Percentiles rank a stretch among this genome's conserved stretches.
Conservation (phyloP, 2,329 filamentous ascomycete genomes). For the Fusarium sp. region DNA sequence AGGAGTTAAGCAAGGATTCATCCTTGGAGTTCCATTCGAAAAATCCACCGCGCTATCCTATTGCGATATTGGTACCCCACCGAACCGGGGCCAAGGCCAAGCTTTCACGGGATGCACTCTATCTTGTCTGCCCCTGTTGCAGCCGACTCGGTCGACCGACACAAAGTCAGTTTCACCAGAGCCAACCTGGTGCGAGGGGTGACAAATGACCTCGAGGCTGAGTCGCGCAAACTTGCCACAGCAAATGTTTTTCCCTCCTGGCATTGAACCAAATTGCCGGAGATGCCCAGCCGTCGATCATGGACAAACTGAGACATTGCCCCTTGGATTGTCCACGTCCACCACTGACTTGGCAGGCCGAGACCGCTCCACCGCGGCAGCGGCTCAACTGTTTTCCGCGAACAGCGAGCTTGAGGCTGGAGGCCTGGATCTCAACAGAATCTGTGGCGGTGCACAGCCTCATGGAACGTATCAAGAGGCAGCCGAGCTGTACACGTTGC, state of each 20-base stretch:
- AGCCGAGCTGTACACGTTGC: not conserved
- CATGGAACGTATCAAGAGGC: not conserved
- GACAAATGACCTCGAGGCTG: slow-evolving; percentile 25
- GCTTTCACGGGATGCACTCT: slow-evolving; percentile 18
- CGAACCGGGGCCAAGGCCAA: slow-evolving; percentile 3
- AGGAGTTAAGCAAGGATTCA: not conserved
- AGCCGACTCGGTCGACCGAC: slow-evolving; percentile 1
- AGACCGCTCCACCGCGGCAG: slow-evolving; percentile 12
- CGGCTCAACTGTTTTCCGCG: slow-evolving; percentile 3
- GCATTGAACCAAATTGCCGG: slow-evolving; percentile 2
- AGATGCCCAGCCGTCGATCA: slow-evolving; percentile 19
- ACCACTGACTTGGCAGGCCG: slow-evolving; percentile 20
- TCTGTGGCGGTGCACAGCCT: slow-evolving; percentile 8
- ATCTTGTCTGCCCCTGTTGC: slow-evolving; percentile 5
- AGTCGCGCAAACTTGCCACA: not conserved
- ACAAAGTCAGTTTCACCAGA: slow-evolving; percentile 11
- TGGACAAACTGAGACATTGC: slow-evolving; percentile 9
- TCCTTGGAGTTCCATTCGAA: slow-evolving; percentile 13
- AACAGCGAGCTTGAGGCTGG: not conserved
- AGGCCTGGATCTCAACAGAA: slow-evolving; percentile 5
- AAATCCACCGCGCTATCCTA: slow-evolving; percentile 29
- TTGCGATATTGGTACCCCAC: slow-evolving; percentile 1
- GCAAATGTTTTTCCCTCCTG: not conserved
- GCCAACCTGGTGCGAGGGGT: slow-evolving; percentile 34
- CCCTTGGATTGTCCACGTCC: not conserved